Evolutionary conservation across 345 rosid species (phyloP), one percentile per base, ranked within the genome.

Genomic region (Euphorbia lathyris): DNA sequence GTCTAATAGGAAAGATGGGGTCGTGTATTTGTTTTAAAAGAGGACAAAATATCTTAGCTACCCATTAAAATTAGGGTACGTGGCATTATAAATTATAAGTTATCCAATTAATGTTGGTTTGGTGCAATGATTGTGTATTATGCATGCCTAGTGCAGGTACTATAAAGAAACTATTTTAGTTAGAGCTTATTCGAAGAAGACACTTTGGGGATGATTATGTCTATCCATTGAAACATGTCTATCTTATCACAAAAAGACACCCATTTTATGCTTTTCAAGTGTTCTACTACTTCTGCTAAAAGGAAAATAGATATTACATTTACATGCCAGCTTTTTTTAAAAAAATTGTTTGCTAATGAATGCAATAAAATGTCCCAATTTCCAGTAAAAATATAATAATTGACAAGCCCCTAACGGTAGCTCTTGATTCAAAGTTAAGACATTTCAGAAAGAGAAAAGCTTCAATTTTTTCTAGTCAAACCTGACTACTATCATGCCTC

Each of bases 81-180:
- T 77, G 72, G 67, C 72, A 8, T 7, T 19, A 47, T 48, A 70
- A 59, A 11, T 14, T n/a, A 55, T 27, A 65, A 64, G 57, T 53
- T 16, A 20, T 45, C 51, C 19, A 12, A 12, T 45, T 45, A 1
- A 16, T n/a, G n/a, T n/a, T n/a, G n/a, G n/a, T n/a, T n/a, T n/a
- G 19, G 3, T 45, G 51, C 51, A 45, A 45, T 45, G 51, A 16
- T 45, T 45, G 51, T 45, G 19, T 45, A 45, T 45, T 45, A 17
- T 45, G 19, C 11, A 45, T 12, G 51, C 51, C 51, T 45, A 40
- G 45, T 40, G 51, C 19, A 23, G 23, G 27, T 53, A 53, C 5
- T 2, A 22, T 2, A 19, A 53, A 53, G 1, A 30, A 56, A 11
- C 61, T 50, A 17, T 32, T 17, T 53, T 11, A 52, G 23, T 59